Evolutionary conservation across 768 basidiomycete species (phyloP), one percentile per base, ranked within the genome.

Genomic region (Hysterangium stoloniferum): DNA sequence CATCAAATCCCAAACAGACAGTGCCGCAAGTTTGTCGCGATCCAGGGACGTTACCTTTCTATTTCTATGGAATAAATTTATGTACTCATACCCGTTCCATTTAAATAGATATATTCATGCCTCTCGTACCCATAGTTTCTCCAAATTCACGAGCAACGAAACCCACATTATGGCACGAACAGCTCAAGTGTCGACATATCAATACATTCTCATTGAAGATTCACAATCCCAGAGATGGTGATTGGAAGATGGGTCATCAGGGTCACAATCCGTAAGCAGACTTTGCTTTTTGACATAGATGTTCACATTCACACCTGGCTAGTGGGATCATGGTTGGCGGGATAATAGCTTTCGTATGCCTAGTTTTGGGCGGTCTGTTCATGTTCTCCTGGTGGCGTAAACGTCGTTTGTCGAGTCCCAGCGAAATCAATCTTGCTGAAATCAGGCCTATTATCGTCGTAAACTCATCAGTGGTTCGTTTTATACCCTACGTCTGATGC

Each of bases 201-300:
- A 38, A n/a, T 38, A 15, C 15, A 17, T 19, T 2, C 8, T 24
- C 37, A 15, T 7, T 12, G 8, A 38, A 13, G 37, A 17, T 38
- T 38, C 33, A n/a, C n/a, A n/a, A n/a, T n/a, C n/a, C n/a, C n/a
- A n/a, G n/a, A n/a, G n/a, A n/a, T n/a, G 33, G 44, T 15, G 44
- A 45, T 17, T 45, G 44, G 44, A 15, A 45, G 15, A 3, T 8
- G 28, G 28, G 28, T 45, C 44, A 45, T 33, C 44, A 45, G 22
- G 44, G 44, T 7, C 15, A 29, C 25, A 45, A 45, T 22, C 33
- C 4, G 44, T 45, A 27, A 32, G 44, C 22, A 32, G 12, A 31
- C 20, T 4, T 11, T 13, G 15, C 44, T 29, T 9, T 34, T 9
- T 34, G 33, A 34, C 17, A 34, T 9, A 9, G 17, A 20, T 42